Evolutionary conservation across 1,284 basidiomycete genomes (phyloP), one percentile per base, ranked within the genome.

Genomic region (Sphaerobolus stellatus): DNA sequence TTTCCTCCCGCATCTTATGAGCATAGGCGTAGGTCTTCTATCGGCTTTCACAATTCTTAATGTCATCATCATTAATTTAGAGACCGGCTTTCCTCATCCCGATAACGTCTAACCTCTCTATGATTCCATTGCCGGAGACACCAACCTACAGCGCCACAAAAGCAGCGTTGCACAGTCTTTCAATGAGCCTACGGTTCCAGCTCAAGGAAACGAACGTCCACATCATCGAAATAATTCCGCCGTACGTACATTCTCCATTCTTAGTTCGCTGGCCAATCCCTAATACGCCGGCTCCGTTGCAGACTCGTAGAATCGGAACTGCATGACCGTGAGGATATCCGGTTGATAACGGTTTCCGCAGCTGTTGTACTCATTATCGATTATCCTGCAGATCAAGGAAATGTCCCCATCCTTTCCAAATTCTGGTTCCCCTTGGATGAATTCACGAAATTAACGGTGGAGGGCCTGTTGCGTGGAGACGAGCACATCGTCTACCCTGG

Each of bases 241-340:
- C 84, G 77, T 84, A 59, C 64, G 81, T 73, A 6, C 9, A 43
- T 22, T 18, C 20, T 22, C n/a, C 7, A n/a, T 18, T n/a, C n/a
- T 47, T 25, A 24, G 28, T 27, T 40, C 13, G n/a, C 47, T n/a
- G n/a, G n/a, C n/a, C n/a, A n/a, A 43, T 16, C 40, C 27, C 33
- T 45, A n/a, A 47, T 29, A 46, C 54, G 30, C 36, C 11, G 30
- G 50, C 36, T 11, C 29, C 50, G 38, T 40, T 49, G 4, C 57
- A 83, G 81, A 4, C 71, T 84, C 2, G 80, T 83, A 11, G 82
- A 84, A 66, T 85, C 83, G 5, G 83, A 86, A 60, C 69, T 86
- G 27, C 84, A 87, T 62, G 82, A 85, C 57, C 70, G 82, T 81
- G 63, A 61, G 77, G n/a, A n/a, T n/a, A n/a, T n/a, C n/a, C n/a